Percentiles rank a stretch among this genome's conserved stretches.
These are phyloP conservation scores for Podospora comata DNA, from an alignment of 495 filamentous ascomycete genomes.

Conservation along the genomic window DNA sequence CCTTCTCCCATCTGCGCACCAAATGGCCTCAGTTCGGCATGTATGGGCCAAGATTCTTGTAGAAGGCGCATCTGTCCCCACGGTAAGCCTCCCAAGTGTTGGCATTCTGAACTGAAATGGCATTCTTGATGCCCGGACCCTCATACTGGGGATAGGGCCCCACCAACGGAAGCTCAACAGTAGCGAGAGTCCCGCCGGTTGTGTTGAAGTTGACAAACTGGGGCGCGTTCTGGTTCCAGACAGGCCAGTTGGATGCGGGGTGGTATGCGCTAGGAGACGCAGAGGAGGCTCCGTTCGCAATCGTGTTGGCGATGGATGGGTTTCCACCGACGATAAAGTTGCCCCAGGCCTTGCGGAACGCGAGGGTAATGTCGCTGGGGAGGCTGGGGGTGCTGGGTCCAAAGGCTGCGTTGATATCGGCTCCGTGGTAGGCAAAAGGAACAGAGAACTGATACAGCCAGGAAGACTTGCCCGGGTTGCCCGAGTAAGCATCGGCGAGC, in stretches of 20 bases:
- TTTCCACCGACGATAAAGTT: conserved; percentile 55
- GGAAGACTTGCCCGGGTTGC: conserved; percentile 27
- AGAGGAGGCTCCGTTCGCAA: conserved; percentile 40
- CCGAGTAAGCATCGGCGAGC: conserved; percentile 56
- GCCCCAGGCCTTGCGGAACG: conserved; percentile 46
- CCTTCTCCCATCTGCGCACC: too few species aligned
- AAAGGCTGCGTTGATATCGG: conserved; percentile 54
- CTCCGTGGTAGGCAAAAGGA: conserved; percentile 54
- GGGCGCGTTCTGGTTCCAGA: conserved; percentile 35
- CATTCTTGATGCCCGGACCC: conserved; percentile 43
- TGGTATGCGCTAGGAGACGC: conserved; percentile 26
- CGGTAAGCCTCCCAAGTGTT: conserved; percentile 56
- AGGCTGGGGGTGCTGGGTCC: conserved; percentile 32
- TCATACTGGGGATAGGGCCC: conserved; percentile 33
- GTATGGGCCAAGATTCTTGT: conserved; percentile 41
- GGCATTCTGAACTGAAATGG: conserved; percentile 48
- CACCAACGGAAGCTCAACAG: conserved; percentile 2
- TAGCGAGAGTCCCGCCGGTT: conserved; percentile 45
- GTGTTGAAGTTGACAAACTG: conserved; percentile 53
- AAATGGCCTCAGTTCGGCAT: conserved; percentile 36
- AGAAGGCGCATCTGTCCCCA: conserved; percentile 56
- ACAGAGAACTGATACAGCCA: conserved; percentile 65
- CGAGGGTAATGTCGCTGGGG: conserved; percentile 28
- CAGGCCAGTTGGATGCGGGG: conserved; percentile 34
- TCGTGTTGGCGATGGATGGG: conserved; percentile 47